Conservation (phyloP, 2,329 filamentous ascomycete genomes). For the Hypomyces perniciosus region DNA sequence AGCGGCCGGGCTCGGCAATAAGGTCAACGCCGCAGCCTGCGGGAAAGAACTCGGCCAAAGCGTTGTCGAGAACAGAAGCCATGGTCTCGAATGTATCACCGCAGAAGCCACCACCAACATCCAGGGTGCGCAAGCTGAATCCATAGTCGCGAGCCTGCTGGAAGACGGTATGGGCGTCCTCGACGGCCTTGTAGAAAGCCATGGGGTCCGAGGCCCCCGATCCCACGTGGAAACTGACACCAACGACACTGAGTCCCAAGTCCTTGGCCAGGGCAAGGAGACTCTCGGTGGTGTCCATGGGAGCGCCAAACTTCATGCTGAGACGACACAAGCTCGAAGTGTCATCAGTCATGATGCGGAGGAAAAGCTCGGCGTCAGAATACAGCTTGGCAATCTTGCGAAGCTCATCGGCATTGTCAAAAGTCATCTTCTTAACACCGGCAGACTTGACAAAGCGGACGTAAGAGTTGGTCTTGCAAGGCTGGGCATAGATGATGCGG, state of each 20-base stretch:
- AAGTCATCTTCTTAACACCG: conserved; percentile 96
- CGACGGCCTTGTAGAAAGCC: conserved; percentile 84
- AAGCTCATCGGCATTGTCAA: conserved; percentile 96
- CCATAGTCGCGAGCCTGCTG: conserved; percentile 73
- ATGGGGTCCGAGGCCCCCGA: conserved; percentile 92
- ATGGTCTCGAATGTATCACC: conserved; percentile 89
- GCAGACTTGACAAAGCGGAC: conserved; percentile 79
- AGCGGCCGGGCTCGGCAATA: conserved; percentile 94
- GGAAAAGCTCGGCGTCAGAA: conserved; percentile 81
- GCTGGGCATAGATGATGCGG: conserved; percentile 97
- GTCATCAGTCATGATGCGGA: conserved; percentile 95
- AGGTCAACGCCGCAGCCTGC: conserved; percentile 64
- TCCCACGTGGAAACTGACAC: conserved; percentile 96
- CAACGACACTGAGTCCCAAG: conserved; percentile 83
- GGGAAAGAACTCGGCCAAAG: conserved; percentile 85
- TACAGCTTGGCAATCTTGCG: conserved; percentile 95
- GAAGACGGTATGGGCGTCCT: conserved; percentile 83
- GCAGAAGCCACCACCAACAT: conserved; percentile 91
- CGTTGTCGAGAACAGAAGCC: conserved; percentile 70
- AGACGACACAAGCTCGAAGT: conserved; percentile 89
- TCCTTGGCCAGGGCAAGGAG: conserved; percentile 76
- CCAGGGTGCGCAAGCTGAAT: conserved; percentile 77
- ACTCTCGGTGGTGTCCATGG: conserved; percentile 71
- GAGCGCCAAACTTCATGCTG: conserved; percentile 95
- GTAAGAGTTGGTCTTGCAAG: conserved; percentile 99